Base-by-base conservation (phyloP, 225 moss, liverwort and hornwort genomes). In the Sphagnum tenellum region DNA sequence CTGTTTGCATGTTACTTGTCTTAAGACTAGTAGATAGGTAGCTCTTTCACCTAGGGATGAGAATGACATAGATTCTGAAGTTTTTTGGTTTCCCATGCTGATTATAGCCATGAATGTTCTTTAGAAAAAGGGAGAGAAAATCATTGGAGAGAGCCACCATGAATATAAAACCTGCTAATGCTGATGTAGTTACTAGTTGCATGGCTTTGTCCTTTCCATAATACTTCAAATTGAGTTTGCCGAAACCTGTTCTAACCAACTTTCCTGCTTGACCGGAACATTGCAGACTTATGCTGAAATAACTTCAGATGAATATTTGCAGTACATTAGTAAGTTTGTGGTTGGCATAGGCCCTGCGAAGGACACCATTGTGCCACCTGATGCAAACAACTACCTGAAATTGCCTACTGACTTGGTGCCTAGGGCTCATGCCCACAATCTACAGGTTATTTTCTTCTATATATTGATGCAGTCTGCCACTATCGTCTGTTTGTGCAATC, bases 261-360 rank as follows among this genome's bases (percentile, higher is more conserved):
- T 9, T 2, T 46, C 5, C 46, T 59, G 14, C 10, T 13, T 59
- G 13, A 59, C 5, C 58, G 12, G 12, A 46, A 54, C 44, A 47
- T 61, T 50, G 64, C 74, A 95, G 94, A 81, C 88, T 10, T 95
- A 70, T 53, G 70, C 70, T 44, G 93, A 98, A 67, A 79, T 98
- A 62, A 93, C 89, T 1, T 90, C 96, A 5, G 81, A 90, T 68
- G 65, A 64, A 4, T 90, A 98, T 72, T 74, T 98, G 61, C 82
- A 89, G 75, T 90, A 72, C 67, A 98, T 98, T 64, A 82, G 89
- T 64, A 70, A 81, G 49, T 93, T 76, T 58, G 77, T 93, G 12
- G 70, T 78, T 50, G 96, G 96, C 8, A 66, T 98, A 47, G 93
- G 96, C 69, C 96, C 93, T 55, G 86, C 85, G 90, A 98, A 98